Conservation (phyloP, 352 stramenopile genomes). For the Globisporangium apiculatum region DNA sequence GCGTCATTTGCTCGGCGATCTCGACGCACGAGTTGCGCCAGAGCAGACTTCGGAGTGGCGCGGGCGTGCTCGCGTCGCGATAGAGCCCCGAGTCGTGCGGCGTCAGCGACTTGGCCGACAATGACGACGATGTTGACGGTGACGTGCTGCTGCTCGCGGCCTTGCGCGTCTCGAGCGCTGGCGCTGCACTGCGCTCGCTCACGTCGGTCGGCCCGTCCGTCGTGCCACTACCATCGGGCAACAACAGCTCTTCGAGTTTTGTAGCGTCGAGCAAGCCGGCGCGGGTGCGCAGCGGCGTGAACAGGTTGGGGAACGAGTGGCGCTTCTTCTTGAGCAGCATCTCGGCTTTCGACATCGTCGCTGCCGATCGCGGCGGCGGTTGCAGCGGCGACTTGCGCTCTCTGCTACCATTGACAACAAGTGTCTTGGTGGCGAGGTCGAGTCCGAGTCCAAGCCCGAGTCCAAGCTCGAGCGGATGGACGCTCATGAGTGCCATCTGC, state of each 20-base stretch:
- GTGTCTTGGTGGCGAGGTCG: slow-evolving; percentile 3
- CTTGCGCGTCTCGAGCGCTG: slow-evolving; percentile 3
- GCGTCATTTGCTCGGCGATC: slow-evolving; percentile 57
- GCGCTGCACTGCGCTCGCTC: background rate
- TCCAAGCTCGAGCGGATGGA: slow-evolving; percentile 6
- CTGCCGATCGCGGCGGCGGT: slow-evolving; percentile 7
- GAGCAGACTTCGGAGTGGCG: slow-evolving; percentile 37
- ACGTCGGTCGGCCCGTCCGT: background rate
- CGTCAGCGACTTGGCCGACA: slow-evolving; percentile 9
- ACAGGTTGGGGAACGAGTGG: slow-evolving; percentile 61
- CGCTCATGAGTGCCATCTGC: slow-evolving; percentile 15
- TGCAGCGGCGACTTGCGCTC: slow-evolving; percentile 5
- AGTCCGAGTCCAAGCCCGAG: too few species aligned
- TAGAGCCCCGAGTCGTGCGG: slow-evolving; percentile 33
- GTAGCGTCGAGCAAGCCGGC: slow-evolving; percentile 6
- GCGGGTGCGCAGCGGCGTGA: slow-evolving; percentile 16
- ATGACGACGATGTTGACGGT: background rate
- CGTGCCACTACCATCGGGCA: background rate
- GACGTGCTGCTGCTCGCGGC: background rate
- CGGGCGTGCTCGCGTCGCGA: slow-evolving; percentile 29
- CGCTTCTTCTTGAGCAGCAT: slow-evolving; percentile 39
- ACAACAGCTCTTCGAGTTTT: slow-evolving; percentile 9
- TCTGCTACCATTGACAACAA: slow-evolving; percentile 2
- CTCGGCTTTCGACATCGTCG: slow-evolving; percentile 19
- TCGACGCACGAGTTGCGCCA: slow-evolving; percentile 45